Percentiles rank a stretch among this genome's conserved stretches.
These are phyloP conservation scores for Panicum virgatum DNA, from an alignment of 202 grass and related monocot genomes.

Conservation along the genomic window DNA sequence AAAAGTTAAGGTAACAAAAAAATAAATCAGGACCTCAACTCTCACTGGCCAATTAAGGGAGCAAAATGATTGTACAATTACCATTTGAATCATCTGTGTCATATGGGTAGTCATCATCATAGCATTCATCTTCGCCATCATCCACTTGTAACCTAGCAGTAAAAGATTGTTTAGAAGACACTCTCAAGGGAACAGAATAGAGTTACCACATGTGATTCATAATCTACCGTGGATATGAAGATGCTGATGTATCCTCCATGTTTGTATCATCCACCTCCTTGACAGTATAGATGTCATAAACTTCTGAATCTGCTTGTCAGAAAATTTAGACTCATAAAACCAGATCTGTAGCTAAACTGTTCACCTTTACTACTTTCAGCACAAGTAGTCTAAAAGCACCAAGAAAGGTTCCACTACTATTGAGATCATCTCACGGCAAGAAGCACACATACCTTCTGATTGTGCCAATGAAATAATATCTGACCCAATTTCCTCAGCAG, in stretches of 20 bases:
- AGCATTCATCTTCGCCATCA: slow-evolving; percentile 55
- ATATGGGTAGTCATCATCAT: slow-evolving; percentile 58
- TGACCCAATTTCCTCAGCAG: slow-evolving; percentile 77
- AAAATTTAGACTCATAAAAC: slow-evolving; percentile 26
- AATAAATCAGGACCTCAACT: neutral
- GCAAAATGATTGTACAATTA: slow-evolving; percentile 15
- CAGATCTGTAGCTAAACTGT: neutral
- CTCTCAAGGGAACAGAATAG: neutral
- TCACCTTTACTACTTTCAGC: neutral
- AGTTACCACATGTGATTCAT: slow-evolving; percentile 1
- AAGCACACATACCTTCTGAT: slow-evolving; percentile 60
- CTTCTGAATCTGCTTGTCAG: slow-evolving; percentile 54
- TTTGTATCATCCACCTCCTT: slow-evolving; percentile 51
- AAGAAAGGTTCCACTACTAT: neutral
- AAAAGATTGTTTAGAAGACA: slow-evolving; percentile 15
- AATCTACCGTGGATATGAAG: slow-evolving; percentile 46
- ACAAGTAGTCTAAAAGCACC: neutral
- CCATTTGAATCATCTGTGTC: slow-evolving; percentile 93
- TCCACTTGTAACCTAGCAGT: slow-evolving; percentile 68
- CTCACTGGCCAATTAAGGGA: neutral
- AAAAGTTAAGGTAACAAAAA: slow-evolving; percentile 8
- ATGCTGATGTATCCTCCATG: slow-evolving; percentile 42
- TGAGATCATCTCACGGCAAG: slow-evolving; percentile 9
- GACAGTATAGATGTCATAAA: too few relatives aligned
- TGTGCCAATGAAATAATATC: slow-evolving; percentile 59